Conservation (phyloP, 345 rosid genomes). For the Garcia nutans region DNA sequence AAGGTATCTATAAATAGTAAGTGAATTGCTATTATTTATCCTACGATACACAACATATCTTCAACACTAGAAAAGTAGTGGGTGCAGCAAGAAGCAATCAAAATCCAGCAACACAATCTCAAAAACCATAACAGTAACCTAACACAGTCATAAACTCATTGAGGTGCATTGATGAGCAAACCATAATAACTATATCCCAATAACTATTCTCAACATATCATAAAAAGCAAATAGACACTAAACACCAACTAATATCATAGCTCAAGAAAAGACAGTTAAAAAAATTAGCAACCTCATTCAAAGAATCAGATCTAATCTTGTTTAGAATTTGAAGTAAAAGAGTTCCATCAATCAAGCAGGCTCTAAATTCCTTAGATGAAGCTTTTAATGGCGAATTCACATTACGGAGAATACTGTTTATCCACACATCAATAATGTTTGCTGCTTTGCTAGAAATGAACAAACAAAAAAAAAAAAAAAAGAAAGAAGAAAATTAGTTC, state of each 20-base stretch:
- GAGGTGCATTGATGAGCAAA: no score
- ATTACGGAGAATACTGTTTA: conserved; percentile 40
- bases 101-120: no score
- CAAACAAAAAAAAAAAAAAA: background rate
- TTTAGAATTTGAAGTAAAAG: conserved; percentile 43
- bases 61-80: no score
- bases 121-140: no score
- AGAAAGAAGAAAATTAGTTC: background rate
- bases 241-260: background rate
- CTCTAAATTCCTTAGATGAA: conserved; percentile 52
- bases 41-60: no score
- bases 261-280: background rate
- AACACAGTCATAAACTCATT: no score
- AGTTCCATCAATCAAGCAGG: conserved; percentile 43
- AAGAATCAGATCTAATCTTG: conserved; percentile 42
- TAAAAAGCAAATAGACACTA: no score
- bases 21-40: no score
- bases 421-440: conserved; percentile 47
- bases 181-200: no score
- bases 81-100: no score
- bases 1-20: no score
- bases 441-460: conserved; percentile 38
- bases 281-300: conserved; percentile 40
- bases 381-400: conserved; percentile 39
- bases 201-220: no score